A percentile compares a stretch with the other conserved stretches of the same genome.
phyloP scores from a whole-genome alignment of 2,329 filamentous ascomycete genomes.

The Huntiella moniliformis region DNA sequence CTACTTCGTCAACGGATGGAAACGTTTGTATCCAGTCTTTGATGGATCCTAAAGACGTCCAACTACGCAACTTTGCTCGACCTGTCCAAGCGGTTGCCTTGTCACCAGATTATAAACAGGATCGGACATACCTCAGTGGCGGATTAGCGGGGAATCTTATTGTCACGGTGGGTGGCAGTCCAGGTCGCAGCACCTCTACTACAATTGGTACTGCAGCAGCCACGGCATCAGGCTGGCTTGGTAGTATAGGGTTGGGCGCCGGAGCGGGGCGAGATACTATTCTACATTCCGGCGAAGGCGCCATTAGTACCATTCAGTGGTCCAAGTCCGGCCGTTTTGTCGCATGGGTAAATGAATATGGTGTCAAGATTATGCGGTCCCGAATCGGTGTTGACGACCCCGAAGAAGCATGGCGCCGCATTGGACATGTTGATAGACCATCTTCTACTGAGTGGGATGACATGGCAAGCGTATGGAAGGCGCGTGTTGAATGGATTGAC shows the following conservation, averaged over 20 bases:
- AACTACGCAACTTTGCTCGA: conserved; percentile 78
- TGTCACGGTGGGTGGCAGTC: conserved; percentile 61
- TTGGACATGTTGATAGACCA: conserved; percentile 80
- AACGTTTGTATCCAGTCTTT: conserved; percentile 85
- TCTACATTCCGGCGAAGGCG: conserved; percentile 79
- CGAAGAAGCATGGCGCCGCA: conserved; percentile 83
- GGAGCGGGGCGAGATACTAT: conserved; percentile 60
- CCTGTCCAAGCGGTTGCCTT: conserved; percentile 82
- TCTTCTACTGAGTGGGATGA: conserved; percentile 81
- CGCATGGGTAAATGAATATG: conserved; percentile 89
- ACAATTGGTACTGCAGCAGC: conserved; percentile 69
- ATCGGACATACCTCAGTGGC: conserved; percentile 77
- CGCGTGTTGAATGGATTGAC: conserved; percentile 81
- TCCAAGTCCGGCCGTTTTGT: conserved; percentile 83
- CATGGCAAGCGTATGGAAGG: conserved; percentile 93
- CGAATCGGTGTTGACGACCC: conserved; percentile 50
- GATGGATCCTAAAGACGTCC: conserved; percentile 73
- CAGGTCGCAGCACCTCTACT: conserved; percentile 70
- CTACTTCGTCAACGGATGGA: conserved; percentile 84
- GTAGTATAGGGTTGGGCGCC: conserved; percentile 61
- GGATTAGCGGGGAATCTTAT: conserved; percentile 77
- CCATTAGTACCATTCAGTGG: conserved; percentile 85
- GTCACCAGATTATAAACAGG: conserved; percentile 86
- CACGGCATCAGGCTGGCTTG: conserved; percentile 76
- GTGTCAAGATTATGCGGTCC: conserved; percentile 93